phyloP scores from a whole-genome alignment of 192 early-diverging fungal genomes.

The Podochytrium sp. region DNA sequence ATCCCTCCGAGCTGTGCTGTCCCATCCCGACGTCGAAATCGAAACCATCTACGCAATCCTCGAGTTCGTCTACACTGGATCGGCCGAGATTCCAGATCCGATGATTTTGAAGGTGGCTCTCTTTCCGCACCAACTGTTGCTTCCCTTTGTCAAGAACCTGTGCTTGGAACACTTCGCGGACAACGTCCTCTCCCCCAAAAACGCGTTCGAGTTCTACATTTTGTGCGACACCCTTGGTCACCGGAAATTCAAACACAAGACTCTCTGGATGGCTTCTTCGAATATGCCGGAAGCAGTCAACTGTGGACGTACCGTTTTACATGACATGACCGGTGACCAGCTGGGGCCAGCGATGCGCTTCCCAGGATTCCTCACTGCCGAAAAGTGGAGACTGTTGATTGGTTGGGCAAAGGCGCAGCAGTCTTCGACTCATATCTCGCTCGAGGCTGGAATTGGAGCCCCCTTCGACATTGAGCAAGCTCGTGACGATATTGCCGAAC shows the following conservation, averaged over 20 bases:
- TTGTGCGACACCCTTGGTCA: not conserved
- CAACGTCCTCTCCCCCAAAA: not conserved
- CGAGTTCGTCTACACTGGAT: too few relatives aligned
- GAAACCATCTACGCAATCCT: too few relatives aligned
- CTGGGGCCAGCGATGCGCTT: too few relatives aligned
- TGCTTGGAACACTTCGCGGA: not conserved
- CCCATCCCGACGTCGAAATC: too few relatives aligned
- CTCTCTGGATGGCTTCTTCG: not conserved
- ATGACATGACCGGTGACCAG: not conserved
- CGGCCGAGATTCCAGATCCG: too few relatives aligned
- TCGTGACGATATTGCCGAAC: not conserved
- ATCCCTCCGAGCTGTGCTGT: too few relatives aligned
- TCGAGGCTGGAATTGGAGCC: too few relatives aligned
- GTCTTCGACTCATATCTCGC: too few relatives aligned
- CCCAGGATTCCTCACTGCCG: too few relatives aligned
- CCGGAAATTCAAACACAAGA: not conserved
- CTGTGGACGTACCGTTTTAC: not conserved
- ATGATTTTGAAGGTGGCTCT: not conserved
- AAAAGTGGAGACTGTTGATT: too few relatives aligned
- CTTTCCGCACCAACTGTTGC: not conserved
- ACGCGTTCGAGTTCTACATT: not conserved
- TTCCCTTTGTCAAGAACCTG: not conserved
- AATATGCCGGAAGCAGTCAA: not conserved
- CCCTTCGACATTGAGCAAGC: not conserved
- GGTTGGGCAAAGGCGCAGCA: too few relatives aligned